Evolutionary conservation across 331 rosid species (phyloP).

Genomic region (Prunus yedoensis): DNA sequence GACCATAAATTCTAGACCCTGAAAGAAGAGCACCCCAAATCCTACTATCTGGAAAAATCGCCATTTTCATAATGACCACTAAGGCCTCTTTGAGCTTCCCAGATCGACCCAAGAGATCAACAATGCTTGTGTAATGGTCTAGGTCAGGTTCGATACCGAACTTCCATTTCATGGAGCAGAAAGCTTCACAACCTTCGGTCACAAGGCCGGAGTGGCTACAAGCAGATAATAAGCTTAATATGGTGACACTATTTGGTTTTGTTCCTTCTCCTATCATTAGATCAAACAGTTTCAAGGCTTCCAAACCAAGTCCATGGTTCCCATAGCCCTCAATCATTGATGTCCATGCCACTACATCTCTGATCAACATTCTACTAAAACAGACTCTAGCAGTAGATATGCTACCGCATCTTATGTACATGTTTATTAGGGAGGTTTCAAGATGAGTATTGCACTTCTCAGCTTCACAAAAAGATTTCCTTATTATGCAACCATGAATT

Average conservation of each 20-base stretch:
- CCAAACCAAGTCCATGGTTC: conserved; percentile 47
- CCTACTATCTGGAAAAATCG: conserved; percentile 46
- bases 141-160: conserved; percentile 47
- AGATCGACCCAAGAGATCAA: conserved; percentile 52
- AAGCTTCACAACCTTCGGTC: conserved; percentile 51
- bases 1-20: conserved; percentile 50
- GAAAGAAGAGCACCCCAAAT: conserved; percentile 69
- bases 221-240: conserved; percentile 59
- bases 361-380: conserved; percentile 33
- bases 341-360: conserved; percentile 63
- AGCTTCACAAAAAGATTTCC: conserved; percentile 16
- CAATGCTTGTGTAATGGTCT: conserved; percentile 66
- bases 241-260: conserved; percentile 46
- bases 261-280: conserved; percentile 42
- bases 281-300: conserved; percentile 35
- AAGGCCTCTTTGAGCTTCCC: conserved; percentile 58
- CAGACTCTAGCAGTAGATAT: conserved; percentile 38
- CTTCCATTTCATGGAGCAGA: conserved; percentile 48
- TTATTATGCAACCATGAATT: conserved; percentile 42
- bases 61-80: conserved; percentile 45
- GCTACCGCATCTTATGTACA: conserved; percentile 56
- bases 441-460: conserved; percentile 22
- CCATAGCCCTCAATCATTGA: conserved; percentile 63
- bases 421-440: conserved; percentile 54
- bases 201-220: conserved; percentile 68